Base-by-base conservation (phyloP, 1,284 basidiomycete species). In the Puccinia horiana region DNA sequence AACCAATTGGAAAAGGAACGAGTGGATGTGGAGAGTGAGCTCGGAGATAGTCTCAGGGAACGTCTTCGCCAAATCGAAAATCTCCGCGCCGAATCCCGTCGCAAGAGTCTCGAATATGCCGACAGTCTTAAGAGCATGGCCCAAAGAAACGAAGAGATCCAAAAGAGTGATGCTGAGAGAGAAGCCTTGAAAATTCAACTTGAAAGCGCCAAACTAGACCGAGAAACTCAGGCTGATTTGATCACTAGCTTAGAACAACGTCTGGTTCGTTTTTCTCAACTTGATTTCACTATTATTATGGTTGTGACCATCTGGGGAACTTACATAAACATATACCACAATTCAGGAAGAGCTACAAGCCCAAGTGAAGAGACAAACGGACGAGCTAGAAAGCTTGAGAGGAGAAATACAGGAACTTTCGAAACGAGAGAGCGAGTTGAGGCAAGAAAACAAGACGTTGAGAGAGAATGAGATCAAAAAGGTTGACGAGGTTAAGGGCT, bases 1-100 rank as follows among this genome's bases (percentile, higher is more conserved):
- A 42, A 40, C 16, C 72, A 81, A 47, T 26, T 81, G 32, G 80
- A 81, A 54, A 81, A 81, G 49, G 80, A 81, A 35, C 72, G 80
- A 12, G n/a, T 35, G 8, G 80, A 81, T 52, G 56, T 81, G 6
- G 80, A 81, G 32, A 40, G 54, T 14, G 73, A 74, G 32, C 58
- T 81, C 12, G 61, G 72, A 0, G 58, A 81, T n/a, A 81, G 40
- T 35, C 47, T 81, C 20, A 23, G 42, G 42, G 56, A 74, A 54
- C 70, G 80, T 2, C 72, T 81, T 11, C 44, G 49, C 23, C 70
- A 81, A 37, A 76, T 81, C 44, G 80, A 74, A 52, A 2, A 12
- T 20, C 52, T 81, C 11, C 56, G 72, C 1, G 32, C 37, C 8
- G 58, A 81, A 44, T 37, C 63, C 16, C 40, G 44, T n/a, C 52